phyloP scores from a whole-genome alignment of 1,284 basidiomycete species.

The Apiotrichum gamsii region DNA sequence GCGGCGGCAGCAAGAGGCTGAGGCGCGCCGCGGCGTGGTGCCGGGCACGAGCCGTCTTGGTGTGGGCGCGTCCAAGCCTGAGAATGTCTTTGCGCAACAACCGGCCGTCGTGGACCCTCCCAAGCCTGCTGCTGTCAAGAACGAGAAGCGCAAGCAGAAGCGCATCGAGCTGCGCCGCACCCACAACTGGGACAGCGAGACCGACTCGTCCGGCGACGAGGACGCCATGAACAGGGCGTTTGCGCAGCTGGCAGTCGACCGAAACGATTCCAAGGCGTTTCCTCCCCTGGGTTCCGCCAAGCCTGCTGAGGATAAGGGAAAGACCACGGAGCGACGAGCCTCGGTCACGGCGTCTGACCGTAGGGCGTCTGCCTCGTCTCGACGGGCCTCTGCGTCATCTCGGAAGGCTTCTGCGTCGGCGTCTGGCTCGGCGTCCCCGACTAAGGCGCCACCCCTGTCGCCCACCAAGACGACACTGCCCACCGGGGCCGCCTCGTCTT shows the following conservation, averaged over 20 bases:
- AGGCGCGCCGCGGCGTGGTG: conserved; percentile 46
- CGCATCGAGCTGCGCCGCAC: conserved; percentile 1
- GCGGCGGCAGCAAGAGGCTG: conserved; percentile 64
- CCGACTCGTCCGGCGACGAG: conserved; percentile 25
- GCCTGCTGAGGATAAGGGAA: conserved; percentile 1
- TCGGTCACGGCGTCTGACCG: background rate
- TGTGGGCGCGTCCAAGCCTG: conserved; percentile 9
- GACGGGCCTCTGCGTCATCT: background rate
- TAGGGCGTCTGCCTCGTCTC: too few species aligned
- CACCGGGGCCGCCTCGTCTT: background rate
- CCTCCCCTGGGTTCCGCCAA: conserved; percentile 17
- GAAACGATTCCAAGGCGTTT: conserved; percentile 11
- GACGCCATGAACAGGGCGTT: conserved; percentile 25
- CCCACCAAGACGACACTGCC: background rate
- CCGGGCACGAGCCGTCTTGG: conserved; percentile 18
- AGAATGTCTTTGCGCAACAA: conserved; percentile 25
- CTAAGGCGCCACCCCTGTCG: background rate
- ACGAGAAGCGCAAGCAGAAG: conserved; percentile 53
- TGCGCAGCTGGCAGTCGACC: conserved; percentile 14
- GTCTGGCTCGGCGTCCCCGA: background rate
- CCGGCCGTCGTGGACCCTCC: conserved; percentile 19
- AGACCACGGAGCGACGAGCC: too few species aligned
- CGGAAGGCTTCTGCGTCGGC: background rate
- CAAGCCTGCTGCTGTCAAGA: conserved; percentile 68
- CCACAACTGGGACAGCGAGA: conserved; percentile 27